Evolutionary conservation across 2,329 filamentous ascomycete genomes (phyloP).

Genomic region (Phaeoacremonium minimum): DNA sequence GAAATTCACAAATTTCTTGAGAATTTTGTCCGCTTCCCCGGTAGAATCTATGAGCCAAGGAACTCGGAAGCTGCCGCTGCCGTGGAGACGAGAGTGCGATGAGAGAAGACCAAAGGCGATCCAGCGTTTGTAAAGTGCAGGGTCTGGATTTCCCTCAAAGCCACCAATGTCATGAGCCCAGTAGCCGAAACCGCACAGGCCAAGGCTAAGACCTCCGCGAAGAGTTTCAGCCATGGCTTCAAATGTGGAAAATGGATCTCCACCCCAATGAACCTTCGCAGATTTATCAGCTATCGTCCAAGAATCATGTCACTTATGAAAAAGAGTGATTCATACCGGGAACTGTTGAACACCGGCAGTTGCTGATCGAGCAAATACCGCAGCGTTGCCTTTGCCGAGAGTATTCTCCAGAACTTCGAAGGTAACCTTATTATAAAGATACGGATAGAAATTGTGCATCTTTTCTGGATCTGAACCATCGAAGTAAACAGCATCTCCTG

Average conservation of each 20-base stretch:
- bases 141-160: conserved; percentile 61
- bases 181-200: not conserved
- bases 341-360: conserved; percentile 63
- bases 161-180: conserved; percentile 54
- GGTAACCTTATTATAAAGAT: conserved; percentile 63
- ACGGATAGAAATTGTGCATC: conserved; percentile 72
- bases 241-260: conserved; percentile 66
- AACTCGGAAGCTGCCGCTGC: conserved; percentile 63
- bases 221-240: not conserved
- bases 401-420: conserved; percentile 56
- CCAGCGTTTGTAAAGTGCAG: conserved; percentile 69
- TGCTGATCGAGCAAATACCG: conserved; percentile 62
- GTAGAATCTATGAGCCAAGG: conserved; percentile 66
- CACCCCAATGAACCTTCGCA: conserved; percentile 68
- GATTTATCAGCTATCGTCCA: too few species aligned
- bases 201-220: not conserved
- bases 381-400: conserved; percentile 44
- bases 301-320: too few species aligned
- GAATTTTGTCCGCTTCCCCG: conserved; percentile 48
- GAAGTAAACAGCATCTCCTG: conserved; percentile 50
- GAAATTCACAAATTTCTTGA: conserved; percentile 34
- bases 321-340: too few species aligned
- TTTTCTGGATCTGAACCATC: conserved; percentile 55
- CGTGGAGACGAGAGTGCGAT: conserved; percentile 63
- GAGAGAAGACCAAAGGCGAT: conserved; percentile 66